Evolutionary conservation across 768 basidiomycete species (phyloP), one percentile per base, ranked within the genome.

Genomic region (Auriscalpium orientale): DNA sequence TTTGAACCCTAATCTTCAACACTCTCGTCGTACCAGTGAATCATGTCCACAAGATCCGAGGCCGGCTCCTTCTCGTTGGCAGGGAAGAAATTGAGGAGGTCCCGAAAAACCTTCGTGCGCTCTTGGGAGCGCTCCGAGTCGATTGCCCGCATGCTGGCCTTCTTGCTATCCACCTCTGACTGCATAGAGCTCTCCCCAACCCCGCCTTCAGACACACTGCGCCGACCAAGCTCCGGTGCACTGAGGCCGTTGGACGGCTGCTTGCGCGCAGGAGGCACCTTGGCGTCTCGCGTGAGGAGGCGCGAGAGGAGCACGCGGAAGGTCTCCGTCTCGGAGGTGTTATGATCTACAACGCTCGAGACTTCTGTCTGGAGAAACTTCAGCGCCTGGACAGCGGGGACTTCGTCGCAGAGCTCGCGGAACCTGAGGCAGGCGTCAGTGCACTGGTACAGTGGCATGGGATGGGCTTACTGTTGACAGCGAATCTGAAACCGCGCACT

Each of bases 391-490:
- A 87, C 76, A 0, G 81, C 73, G 1, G 82, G 68, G 15, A 69
- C 74, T 46, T 82, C 80, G 66, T 83, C 81, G 64, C 87, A 88
- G 78, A 90, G 83, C 64, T 92, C 89, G n/a, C 84, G 81, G 71
- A 91, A 91, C 62, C 89, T 91, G 61, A 44, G 40, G 6, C 8
- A 5, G 9, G n/a, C 33, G 33, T 10, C 35, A 50, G 35, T 22
- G 16, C 37, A 34, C 2, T n/a, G 34, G 43, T 16, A n/a, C 4
- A 35, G 10, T 28, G 35, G 48, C 20, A 58, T 12, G n/a, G 34
- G 44, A 22, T 2, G 6, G 34, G n/a, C 83, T 54, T 62, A 89
- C 89, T 85, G 84, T 64, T 91, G 89, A 58, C 79, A 77, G 43
- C 89, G 81, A 57, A 91, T 76, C 33, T 75, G 72, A 64, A 83